Percentiles rank a stretch among this genome's conserved stretches.
These are phyloP conservation scores for Acer campestre DNA, from an alignment of 345 rosid genomes.

Conservation along the genomic window DNA sequence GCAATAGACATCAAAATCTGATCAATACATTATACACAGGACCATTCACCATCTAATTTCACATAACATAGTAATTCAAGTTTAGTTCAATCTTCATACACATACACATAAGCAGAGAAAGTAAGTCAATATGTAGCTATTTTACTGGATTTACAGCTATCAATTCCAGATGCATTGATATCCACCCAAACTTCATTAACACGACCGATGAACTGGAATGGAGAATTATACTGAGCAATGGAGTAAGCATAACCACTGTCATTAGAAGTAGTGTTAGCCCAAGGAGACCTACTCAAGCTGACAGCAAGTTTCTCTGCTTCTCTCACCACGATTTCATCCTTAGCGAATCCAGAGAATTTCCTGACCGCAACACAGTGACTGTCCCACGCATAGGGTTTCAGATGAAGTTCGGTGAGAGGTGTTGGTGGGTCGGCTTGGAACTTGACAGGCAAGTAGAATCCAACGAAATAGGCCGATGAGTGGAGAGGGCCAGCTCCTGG, in stretches of 20 bases:
- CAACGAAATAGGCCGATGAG: conserved; percentile 55
- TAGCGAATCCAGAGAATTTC: conserved; percentile 65
- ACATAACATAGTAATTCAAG: not conserved
- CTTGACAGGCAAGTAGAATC: conserved; percentile 56
- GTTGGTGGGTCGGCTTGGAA: conserved; percentile 60
- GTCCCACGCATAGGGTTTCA: conserved; percentile 44
- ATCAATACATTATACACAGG: too few species aligned
- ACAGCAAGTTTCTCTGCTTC: conserved; percentile 50
- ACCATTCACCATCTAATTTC: not conserved
- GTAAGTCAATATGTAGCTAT: conserved; percentile 41
- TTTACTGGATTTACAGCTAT: conserved; percentile 26
- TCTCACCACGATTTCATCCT: conserved; percentile 41
- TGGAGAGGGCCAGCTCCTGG: conserved; percentile 67
- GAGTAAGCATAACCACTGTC: conserved; percentile 53
- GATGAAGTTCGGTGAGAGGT: conserved; percentile 52
- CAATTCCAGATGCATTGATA: conserved; percentile 30
- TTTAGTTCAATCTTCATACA: not conserved
- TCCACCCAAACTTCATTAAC: conserved; percentile 73
- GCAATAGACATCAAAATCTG: not conserved
- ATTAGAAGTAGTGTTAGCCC: conserved; percentile 43
- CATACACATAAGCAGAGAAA: too few species aligned
- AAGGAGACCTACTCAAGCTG: conserved; percentile 61
- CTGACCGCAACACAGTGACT: conserved; percentile 56
- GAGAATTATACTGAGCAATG: conserved; percentile 67
- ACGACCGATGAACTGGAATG: conserved; percentile 56